Percentiles rank a stretch among this genome's conserved stretches.
phyloP scores from a whole-genome alignment of 2,329 filamentous ascomycete genomes.

The Exophiala bonariae region DNA sequence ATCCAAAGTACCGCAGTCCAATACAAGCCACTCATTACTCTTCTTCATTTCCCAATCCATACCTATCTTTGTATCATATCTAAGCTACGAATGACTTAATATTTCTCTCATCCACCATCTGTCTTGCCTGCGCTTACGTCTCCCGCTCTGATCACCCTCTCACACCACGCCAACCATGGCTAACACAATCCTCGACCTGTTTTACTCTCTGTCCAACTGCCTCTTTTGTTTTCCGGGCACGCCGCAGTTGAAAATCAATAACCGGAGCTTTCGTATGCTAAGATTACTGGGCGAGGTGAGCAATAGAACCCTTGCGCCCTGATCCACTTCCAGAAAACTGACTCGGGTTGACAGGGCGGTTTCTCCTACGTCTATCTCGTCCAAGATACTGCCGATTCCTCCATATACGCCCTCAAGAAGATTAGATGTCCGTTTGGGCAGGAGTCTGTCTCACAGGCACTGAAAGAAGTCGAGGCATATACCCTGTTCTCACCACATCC shows the following conservation, averaged over 20 bases:
- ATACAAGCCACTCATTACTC: too few species aligned
- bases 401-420: constrained; percentile 95
- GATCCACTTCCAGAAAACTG: not conserved
- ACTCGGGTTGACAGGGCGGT: constrained; percentile 65
- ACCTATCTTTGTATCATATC: too few species aligned
- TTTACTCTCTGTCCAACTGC: constrained; percentile 92
- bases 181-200: constrained; percentile 80
- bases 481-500: constrained; percentile 78
- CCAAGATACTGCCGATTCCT: constrained; percentile 75
- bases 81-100: too few species aligned
- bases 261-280: constrained; percentile 90
- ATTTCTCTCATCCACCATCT: not conserved
- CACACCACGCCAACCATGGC: constrained; percentile 57
- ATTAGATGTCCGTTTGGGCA: constrained; percentile 97
- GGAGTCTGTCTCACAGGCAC: constrained; percentile 89
- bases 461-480: constrained; percentile 98
- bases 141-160: not conserved
- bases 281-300: constrained; percentile 86
- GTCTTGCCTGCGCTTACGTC: constrained; percentile 15
- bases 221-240: constrained; percentile 95
- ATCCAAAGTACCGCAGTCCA: too few species aligned
- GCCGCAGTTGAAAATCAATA: constrained; percentile 93
- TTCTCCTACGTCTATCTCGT: constrained; percentile 99
- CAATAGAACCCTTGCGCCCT: not conserved
- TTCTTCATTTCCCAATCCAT: too few species aligned